Percentiles rank a stretch among this genome's conserved stretches.
These are phyloP conservation scores for Turritis glabra DNA, from an alignment of 345 rosid genomes.

Conservation along the genomic window DNA sequence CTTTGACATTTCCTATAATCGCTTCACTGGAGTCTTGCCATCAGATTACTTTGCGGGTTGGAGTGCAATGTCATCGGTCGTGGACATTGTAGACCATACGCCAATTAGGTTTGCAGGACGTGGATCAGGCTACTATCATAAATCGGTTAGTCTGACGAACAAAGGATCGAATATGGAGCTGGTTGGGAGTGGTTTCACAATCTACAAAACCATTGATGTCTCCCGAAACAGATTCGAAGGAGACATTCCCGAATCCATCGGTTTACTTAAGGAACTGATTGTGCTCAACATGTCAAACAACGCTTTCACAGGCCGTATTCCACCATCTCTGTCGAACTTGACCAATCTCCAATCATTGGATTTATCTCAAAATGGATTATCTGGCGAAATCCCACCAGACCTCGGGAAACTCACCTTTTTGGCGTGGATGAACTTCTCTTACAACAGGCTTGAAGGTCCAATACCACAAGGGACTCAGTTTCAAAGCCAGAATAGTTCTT, in stretches of 20 bases:
- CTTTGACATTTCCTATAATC: slow-evolving; percentile 44
- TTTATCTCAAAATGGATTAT: slow-evolving; percentile 12
- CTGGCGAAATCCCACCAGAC: background rate
- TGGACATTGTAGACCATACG: background rate
- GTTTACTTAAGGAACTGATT: background rate
- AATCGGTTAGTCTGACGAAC: background rate
- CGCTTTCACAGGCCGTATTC: slow-evolving; percentile 11
- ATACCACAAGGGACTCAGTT: slow-evolving; percentile 32
- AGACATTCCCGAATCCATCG: background rate
- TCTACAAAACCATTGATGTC: slow-evolving; percentile 12
- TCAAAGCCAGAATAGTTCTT: slow-evolving; percentile 19
- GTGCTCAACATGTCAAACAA: slow-evolving; percentile 22
- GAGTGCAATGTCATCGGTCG: background rate
- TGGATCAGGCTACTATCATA: too few relatives aligned
- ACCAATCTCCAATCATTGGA: slow-evolving; percentile 23
- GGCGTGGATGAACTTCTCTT: slow-evolving; percentile 17
- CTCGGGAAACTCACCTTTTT: slow-evolving; percentile 19
- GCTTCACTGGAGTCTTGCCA: slow-evolving; percentile 15
- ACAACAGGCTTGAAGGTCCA: slow-evolving; percentile 27
- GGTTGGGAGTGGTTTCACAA: background rate
- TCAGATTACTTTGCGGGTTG: background rate
- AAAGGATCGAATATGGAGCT: background rate
- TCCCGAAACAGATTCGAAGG: slow-evolving; percentile 11
- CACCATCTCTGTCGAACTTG: background rate
- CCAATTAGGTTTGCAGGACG: too few relatives aligned